These are phyloP conservation scores for Pichia sp. DNA, from an alignment of 1,139 yeast species.

Conservation along the genomic window DNA sequence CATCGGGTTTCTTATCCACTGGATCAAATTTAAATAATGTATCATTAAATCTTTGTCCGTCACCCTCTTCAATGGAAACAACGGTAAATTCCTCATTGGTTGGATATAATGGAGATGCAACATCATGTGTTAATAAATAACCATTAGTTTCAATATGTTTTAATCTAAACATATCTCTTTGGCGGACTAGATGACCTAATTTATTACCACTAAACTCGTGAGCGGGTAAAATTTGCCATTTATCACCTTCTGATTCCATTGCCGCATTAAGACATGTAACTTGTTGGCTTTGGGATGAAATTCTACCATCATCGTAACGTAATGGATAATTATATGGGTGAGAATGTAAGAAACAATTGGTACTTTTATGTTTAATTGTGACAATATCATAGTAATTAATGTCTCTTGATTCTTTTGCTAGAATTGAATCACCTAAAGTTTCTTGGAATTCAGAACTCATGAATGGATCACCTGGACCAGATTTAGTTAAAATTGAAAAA, in stretches of 20 bases:
- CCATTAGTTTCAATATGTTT: constrained; percentile 80
- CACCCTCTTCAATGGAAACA: constrained; percentile 51
- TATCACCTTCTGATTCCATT: constrained; percentile 55
- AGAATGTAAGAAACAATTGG: constrained; percentile 75
- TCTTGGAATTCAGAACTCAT: constrained; percentile 95
- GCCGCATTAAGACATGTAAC: constrained; percentile 53
- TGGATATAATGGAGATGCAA: constrained; percentile 88
- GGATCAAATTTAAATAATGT: constrained; percentile 75
- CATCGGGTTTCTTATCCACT: constrained; percentile 45
- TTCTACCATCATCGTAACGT: constrained; percentile 93
- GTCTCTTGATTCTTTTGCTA: constrained; percentile 64
- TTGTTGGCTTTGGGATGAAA: constrained; percentile 93
- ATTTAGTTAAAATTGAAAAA: constrained; percentile 67
- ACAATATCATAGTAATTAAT: constrained; percentile 71
- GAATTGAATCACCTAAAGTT: constrained; percentile 74
- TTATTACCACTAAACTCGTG: constrained; percentile 33
- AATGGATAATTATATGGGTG: constrained; percentile 71
- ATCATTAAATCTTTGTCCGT: constrained; percentile 55
- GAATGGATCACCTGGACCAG: constrained; percentile 94
- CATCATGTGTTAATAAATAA: constrained; percentile 83
- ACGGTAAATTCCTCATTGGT: constrained; percentile 91
- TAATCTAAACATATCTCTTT: constrained; percentile 69
- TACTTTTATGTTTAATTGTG: constrained; percentile 71
- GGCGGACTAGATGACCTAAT: constrained; percentile 36
- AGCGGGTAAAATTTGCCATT: constrained; percentile 83